Percentiles rank a stretch among this genome's conserved stretches.
Conservation (phyloP, 106 monocot species). For the Posidonia australis region DNA sequence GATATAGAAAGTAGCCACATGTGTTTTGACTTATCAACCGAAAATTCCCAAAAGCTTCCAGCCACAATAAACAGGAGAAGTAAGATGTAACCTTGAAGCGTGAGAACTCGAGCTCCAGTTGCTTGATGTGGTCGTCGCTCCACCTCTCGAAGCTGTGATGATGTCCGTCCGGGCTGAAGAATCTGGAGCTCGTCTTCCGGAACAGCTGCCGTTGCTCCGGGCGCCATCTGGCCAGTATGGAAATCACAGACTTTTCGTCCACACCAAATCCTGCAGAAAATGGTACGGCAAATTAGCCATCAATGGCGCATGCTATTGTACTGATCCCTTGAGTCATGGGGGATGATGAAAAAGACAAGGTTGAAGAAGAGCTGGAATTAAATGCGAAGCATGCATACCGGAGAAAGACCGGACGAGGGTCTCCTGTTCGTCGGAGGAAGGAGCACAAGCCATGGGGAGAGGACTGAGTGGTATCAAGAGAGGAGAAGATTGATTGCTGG, state of each 20-base stretch:
- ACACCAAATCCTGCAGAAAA: slow-evolving; percentile 44
- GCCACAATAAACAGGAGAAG: too few species aligned
- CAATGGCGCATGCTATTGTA: too few species aligned
- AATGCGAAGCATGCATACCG: too few species aligned
- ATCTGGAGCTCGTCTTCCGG: slow-evolving; percentile 15
- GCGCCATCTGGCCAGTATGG: slow-evolving; percentile 35
- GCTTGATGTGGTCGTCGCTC: slow-evolving; percentile 29
- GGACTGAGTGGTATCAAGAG: too few species aligned
- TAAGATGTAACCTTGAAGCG: slow-evolving; percentile 40
- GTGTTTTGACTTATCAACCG: too few species aligned
- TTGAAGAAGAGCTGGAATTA: too few species aligned
- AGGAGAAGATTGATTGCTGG: too few species aligned
- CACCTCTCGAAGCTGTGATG: slow-evolving; percentile 32
- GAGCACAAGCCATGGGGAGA: too few species aligned
- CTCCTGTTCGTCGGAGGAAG: slow-evolving; percentile 23
- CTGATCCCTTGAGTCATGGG: too few species aligned
- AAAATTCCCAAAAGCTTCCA: too few species aligned
- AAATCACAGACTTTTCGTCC: slow-evolving; percentile 40
- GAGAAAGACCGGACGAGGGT: slow-evolving; percentile 39
- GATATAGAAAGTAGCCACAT: too few species aligned
- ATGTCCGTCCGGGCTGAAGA: slow-evolving; percentile 22
- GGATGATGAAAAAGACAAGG: too few species aligned
- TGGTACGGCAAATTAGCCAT: neutral
- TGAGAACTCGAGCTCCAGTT: slow-evolving; percentile 38
- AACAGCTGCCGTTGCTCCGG: slow-evolving; percentile 33